Evolutionary conservation across 1,284 basidiomycete species (phyloP).

Genomic region (Thecaphora thlaspeos): DNA sequence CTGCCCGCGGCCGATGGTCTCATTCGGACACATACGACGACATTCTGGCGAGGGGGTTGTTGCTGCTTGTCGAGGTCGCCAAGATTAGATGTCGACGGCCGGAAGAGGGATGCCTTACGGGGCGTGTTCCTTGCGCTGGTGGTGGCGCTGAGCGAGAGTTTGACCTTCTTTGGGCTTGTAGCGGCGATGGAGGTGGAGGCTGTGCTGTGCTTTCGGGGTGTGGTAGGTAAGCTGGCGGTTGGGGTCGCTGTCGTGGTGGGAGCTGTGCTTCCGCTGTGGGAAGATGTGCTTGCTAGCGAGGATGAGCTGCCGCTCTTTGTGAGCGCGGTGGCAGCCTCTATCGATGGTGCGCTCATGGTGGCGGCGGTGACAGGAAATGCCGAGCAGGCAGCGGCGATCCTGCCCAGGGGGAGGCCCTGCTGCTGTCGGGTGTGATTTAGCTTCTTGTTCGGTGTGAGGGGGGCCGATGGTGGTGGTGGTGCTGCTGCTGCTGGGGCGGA

Average conservation of each 20-base stretch:
- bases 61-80: not conserved
- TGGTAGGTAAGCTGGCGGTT: not conserved
- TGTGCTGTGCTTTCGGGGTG: constrained; percentile 9
- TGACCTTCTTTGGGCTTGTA: constrained; percentile 31
- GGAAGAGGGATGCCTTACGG: not conserved
- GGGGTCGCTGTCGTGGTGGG: not conserved
- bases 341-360: constrained; percentile 5
- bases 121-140: not conserved
- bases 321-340: not conserved
- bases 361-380: constrained; percentile 4
- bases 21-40: constrained; percentile 54
- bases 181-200: too few species aligned
- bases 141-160: not conserved
- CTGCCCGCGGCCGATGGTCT: constrained; percentile 20
- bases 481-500: constrained; percentile 10
- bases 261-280: not conserved
- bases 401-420: not conserved
- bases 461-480: constrained; percentile 7
- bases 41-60: constrained; percentile 36
- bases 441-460: not conserved
- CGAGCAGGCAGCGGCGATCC: not conserved
- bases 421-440: not conserved
- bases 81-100: not conserved
- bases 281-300: not conserved
- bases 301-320: not conserved